Conservation (phyloP, 176 grass and related monocot genomes). For the Hordeum marinum region DNA sequence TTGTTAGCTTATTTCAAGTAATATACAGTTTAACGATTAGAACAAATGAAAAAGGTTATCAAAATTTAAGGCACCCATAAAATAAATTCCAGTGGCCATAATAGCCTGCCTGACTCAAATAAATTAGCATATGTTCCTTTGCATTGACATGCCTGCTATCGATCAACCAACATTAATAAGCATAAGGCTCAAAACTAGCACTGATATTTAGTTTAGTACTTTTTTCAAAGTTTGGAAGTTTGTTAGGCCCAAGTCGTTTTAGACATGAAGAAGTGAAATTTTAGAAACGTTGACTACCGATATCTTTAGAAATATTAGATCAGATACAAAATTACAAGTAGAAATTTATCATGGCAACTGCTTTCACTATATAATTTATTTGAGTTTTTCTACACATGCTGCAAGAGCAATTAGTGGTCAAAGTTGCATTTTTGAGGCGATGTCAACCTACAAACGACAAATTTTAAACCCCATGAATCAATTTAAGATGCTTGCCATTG, state of each 20-base stretch:
- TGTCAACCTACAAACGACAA: neutral
- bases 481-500: neutral
- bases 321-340: neutral
- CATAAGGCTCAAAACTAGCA: neutral
- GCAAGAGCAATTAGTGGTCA: neutral
- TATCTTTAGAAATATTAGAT: neutral
- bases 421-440: neutral
- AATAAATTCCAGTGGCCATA: neutral
- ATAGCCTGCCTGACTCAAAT: neutral
- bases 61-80: neutral
- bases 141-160: neutral
- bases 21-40: neutral
- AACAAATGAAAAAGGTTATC: neutral
- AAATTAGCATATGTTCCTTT: neutral
- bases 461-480: neutral
- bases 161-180: neutral
- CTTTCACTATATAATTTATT: neutral
- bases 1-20: slow-evolving; percentile 16
- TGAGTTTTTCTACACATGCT: neutral
- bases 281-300: neutral
- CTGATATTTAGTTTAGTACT: neutral
- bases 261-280: too few relatives aligned
- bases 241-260: neutral
- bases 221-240: neutral
- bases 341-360: neutral